phyloP scores from a whole-genome alignment of 2,329 filamentous ascomycete species.

The Talaromyces rugulosus region DNA sequence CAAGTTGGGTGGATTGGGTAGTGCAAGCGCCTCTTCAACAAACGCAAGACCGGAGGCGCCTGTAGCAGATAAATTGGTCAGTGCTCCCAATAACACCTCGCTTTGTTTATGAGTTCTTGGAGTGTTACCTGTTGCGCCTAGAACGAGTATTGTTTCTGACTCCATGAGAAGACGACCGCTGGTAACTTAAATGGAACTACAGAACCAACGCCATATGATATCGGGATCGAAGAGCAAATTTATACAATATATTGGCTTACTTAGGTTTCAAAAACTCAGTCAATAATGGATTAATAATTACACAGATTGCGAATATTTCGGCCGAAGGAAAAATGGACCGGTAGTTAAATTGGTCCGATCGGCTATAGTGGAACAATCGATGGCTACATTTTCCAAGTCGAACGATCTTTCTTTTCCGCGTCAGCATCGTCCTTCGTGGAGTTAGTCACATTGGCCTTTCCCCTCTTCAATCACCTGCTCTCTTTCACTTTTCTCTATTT shows the following conservation, averaged over 20 bases:
- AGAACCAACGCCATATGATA: background rate
- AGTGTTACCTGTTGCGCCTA: background rate
- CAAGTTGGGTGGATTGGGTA: background rate
- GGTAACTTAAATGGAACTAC: background rate
- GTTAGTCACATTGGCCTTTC: background rate
- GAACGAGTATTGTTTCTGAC: background rate
- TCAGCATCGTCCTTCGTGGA: background rate
- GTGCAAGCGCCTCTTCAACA: background rate
- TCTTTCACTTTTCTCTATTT: background rate
- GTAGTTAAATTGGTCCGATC: background rate
- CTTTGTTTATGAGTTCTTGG: background rate
- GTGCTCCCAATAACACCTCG: background rate
- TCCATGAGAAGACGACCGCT: background rate
- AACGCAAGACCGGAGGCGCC: background rate
- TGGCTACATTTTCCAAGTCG: background rate
- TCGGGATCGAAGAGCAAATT: background rate
- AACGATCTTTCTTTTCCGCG: background rate
- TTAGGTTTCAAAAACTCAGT: background rate
- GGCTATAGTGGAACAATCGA: background rate
- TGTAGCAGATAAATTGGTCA: background rate
- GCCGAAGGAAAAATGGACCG: background rate
- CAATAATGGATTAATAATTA: background rate
- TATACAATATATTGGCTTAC: background rate
- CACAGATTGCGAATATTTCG: background rate
- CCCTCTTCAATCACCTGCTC: background rate